Conservation (phyloP, 148 eudicot genomes). For the Simmondsia chinensis region DNA sequence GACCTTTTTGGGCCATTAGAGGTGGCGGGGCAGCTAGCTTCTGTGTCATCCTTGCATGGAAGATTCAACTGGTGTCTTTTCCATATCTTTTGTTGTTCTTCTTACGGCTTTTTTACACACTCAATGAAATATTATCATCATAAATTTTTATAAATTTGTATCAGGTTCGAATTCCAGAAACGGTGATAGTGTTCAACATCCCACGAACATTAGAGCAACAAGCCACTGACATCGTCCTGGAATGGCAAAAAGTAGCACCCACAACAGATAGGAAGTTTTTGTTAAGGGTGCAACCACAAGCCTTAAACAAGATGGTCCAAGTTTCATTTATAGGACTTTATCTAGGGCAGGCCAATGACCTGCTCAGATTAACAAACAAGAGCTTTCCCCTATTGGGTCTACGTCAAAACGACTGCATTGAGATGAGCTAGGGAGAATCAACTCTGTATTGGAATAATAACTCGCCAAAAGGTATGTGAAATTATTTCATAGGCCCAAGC, state of each 20-base stretch:
- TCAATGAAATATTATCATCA: no score
- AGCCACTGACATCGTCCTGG: constrained; percentile 19
- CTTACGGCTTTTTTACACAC: no score
- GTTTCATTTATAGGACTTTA: constrained; percentile 14
- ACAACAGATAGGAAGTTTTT: constrained; percentile 17
- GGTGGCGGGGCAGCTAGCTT: constrained; percentile 35
- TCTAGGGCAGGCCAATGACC: constrained; percentile 6
- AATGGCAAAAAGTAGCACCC: constrained; percentile 20
- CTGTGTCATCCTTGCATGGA: constrained; percentile 24
- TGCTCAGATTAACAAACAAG: constrained; percentile 2
- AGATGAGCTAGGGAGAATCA: constrained; percentile 12
- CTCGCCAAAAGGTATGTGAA: not conserved
- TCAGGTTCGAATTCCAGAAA: constrained; percentile 11
- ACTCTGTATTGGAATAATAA: constrained; percentile 11
- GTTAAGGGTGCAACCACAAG: constrained; percentile 15
- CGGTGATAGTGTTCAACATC: constrained; percentile 14
- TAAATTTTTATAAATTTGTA: no score
- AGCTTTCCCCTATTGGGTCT: constrained; percentile 10
- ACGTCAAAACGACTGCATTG: constrained; percentile 3
- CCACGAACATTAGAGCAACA: constrained; percentile 12
- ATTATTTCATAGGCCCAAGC: no score
- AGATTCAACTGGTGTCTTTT: constrained; percentile 12
- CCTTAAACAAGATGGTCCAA: constrained; percentile 9
- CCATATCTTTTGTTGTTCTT: no score
- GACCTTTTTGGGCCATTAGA: constrained; percentile 30